Percentiles rank a stretch among this genome's conserved stretches.
Evolutionary conservation across 495 filamentous ascomycete species (phyloP).

Genomic region (Xylaria curta): DNA sequence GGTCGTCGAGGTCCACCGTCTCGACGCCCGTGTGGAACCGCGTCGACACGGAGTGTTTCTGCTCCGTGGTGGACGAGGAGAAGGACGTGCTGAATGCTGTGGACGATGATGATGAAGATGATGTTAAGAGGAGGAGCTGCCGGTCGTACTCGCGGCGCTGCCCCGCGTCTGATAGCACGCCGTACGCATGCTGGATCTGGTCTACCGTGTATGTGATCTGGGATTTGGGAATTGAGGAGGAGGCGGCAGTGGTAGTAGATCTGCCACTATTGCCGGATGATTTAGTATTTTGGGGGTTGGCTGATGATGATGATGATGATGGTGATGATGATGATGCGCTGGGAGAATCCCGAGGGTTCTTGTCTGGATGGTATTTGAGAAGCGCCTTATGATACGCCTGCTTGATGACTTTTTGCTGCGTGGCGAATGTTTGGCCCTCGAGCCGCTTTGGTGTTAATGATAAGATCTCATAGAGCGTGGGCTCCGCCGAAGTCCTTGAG

Average conservation of each 20-base stretch:
- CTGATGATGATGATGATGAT: conserved; percentile 24
- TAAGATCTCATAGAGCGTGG: conserved; percentile 56
- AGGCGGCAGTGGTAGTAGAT: conserved; percentile 28
- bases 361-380: conserved; percentile 83
- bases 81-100: neutral
- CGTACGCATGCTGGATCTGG: conserved; percentile 79
- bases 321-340: conserved; percentile 25
- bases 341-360: conserved; percentile 43
- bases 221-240: conserved; percentile 27
- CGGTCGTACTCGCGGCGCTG: conserved; percentile 72
- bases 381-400: conserved; percentile 80
- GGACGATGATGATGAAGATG: neutral
- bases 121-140: conserved; percentile 41
- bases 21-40: conserved; percentile 74
- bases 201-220: conserved; percentile 65
- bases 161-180: conserved; percentile 65
- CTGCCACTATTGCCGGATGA: conserved; percentile 1
- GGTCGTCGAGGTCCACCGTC: conserved; percentile 82
- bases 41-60: conserved; percentile 16
- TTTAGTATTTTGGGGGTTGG: conserved; percentile 27
- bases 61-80: neutral
- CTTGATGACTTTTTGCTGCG: conserved; percentile 60
- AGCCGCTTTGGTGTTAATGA: conserved; percentile 46
- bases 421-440: conserved; percentile 31
- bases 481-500: conserved; percentile 41